phyloP scores from a whole-genome alignment of 225 moss, liverwort and hornwort species.

The Pleurozium schreberi region DNA sequence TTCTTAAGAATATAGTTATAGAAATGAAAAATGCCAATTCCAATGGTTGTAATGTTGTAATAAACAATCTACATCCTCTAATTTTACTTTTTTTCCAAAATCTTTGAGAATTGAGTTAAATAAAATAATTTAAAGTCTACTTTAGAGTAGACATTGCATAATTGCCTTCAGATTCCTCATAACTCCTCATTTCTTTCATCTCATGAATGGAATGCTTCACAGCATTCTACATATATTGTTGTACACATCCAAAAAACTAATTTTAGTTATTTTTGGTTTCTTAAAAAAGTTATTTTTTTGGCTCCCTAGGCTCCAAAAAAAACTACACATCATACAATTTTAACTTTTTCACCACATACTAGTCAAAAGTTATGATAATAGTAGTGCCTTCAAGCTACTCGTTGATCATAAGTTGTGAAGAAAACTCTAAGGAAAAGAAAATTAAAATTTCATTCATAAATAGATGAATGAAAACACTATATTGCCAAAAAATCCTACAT shows the following conservation, averaged over 20 bases:
- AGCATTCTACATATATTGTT: background rate
- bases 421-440: background rate
- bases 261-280: no score
- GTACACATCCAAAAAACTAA: background rate
- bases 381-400: background rate
- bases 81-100: background rate
- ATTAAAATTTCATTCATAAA: background rate
- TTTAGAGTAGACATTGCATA: background rate
- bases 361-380: background rate
- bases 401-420: background rate
- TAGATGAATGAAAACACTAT: background rate
- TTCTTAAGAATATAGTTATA: background rate
- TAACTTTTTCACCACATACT: background rate
- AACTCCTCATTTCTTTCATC: background rate
- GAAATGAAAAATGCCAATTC: background rate
- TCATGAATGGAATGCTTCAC: background rate
- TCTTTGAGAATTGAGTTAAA: background rate
- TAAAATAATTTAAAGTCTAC: background rate
- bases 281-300: no score
- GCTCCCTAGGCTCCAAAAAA: fast-evolving
- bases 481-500: background rate
- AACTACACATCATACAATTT: background rate
- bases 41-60: background rate
- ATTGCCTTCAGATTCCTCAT: no score
- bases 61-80: background rate